These are phyloP conservation scores for Kitagawia praeruptora DNA, from an alignment of 129 eudicot species.

Conservation along the genomic window DNA sequence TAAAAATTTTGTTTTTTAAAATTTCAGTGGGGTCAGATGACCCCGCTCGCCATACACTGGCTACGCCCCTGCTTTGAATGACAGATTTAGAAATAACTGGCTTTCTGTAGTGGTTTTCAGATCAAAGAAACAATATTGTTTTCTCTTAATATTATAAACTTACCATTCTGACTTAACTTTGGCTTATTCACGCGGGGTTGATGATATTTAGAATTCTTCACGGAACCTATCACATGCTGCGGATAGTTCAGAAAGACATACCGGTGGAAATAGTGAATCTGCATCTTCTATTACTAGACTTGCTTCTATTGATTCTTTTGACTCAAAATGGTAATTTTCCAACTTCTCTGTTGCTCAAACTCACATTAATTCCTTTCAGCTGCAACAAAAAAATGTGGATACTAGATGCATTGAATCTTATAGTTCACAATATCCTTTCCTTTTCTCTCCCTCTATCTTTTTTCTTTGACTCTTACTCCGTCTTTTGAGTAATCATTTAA, in stretches of 20 bases:
- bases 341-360: not conserved
- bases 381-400: not conserved
- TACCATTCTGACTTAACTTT: conserved; percentile 13
- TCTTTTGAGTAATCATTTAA: not conserved
- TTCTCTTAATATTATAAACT: conserved; percentile 14
- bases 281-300: conserved; percentile 72
- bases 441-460: not conserved
- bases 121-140: not conserved
- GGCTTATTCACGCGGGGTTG: conserved; percentile 41
- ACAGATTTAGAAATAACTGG: not conserved
- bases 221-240: conserved; percentile 65
- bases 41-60: no score
- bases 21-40: no score
- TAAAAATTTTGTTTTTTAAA: no score
- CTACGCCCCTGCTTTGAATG: no score
- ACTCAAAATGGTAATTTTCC: conserved; percentile 75
- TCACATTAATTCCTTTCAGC: not conserved
- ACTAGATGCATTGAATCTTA: not conserved
- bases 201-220: conserved; percentile 48
- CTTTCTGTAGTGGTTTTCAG: not conserved
- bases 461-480: not conserved
- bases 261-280: conserved; percentile 32
- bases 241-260: conserved; percentile 37
- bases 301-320: conserved; percentile 93
- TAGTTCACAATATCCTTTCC: not conserved